Percentiles rank a stretch among this genome's conserved stretches.
Evolutionary conservation across 257 asterid species (phyloP).

Genomic region (Solanum clarkiae): DNA sequence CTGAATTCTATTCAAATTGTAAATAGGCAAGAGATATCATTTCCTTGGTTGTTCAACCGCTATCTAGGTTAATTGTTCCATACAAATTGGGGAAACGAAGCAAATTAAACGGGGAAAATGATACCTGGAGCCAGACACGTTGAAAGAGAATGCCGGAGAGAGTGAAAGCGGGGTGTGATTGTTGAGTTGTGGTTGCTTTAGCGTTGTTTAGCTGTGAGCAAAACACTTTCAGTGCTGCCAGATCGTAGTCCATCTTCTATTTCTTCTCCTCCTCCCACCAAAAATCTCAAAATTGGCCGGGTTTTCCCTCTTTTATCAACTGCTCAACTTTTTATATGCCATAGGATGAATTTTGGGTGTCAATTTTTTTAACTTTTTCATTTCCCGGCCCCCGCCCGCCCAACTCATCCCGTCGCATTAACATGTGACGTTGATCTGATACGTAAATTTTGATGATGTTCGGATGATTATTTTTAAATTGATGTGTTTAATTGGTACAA

Average conservation of each 20-base stretch:
- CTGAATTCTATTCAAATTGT: neutral
- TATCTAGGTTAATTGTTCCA: neutral
- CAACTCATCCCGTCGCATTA: neutral
- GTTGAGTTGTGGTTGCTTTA: slow-evolving; percentile 14
- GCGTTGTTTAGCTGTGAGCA: slow-evolving; percentile 53
- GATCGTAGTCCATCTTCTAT: slow-evolving; percentile 48
- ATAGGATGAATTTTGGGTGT: neutral
- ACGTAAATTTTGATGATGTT: too few species aligned
- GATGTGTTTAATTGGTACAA: too few species aligned
- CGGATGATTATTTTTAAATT: too few species aligned
- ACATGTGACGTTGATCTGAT: too few species aligned
- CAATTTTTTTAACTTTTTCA: too few species aligned
- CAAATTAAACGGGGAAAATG: neutral
- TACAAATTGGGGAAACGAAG: neutral
- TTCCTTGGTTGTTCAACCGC: neutral
- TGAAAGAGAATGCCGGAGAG: slow-evolving; percentile 84
- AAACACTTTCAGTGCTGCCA: slow-evolving; percentile 75
- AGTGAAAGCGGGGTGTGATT: slow-evolving; percentile 31
- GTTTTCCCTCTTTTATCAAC: neutral
- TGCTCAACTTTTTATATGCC: neutral
- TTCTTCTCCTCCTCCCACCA: neutral
- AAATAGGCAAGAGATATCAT: neutral
- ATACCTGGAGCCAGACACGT: slow-evolving; percentile 91
- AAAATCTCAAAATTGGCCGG: neutral
- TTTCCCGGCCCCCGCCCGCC: too few species aligned